These are phyloP conservation scores for Rosa hybrid DNA, from an alignment of 331 rosid genomes.

Conservation along the genomic window DNA sequence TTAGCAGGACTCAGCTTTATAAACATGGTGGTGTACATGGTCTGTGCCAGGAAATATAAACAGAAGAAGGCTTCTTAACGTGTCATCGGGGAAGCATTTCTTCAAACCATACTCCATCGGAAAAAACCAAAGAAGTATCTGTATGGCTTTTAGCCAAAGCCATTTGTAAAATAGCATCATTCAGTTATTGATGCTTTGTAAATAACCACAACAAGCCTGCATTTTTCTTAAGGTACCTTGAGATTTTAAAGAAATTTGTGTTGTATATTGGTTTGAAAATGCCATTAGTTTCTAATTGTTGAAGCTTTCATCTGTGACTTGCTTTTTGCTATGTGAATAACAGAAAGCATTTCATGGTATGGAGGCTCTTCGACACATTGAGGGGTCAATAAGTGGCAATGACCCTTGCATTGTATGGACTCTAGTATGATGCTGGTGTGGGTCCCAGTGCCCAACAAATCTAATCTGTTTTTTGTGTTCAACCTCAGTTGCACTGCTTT, in stretches of 20 bases:
- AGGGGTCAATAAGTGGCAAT: not conserved
- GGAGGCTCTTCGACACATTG: not conserved
- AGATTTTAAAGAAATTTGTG: not conserved
- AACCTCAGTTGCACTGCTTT: not conserved
- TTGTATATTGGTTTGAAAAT: not conserved
- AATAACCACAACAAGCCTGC: not conserved
- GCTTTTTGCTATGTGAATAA: not conserved
- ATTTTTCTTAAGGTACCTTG: not conserved
- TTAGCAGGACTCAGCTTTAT: constrained; percentile 77
- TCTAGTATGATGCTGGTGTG: not conserved
- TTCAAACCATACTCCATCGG: not conserved
- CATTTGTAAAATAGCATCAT: constrained; percentile 6
- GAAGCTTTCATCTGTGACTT: not conserved
- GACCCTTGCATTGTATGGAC: not conserved
- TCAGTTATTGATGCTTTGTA: constrained; percentile 9
- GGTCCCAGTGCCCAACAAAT: not conserved
- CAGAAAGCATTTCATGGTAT: not conserved
- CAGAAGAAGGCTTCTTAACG: constrained; percentile 52
- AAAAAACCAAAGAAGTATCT: not conserved
- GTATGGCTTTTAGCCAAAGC: not conserved
- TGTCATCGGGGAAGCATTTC: not conserved
- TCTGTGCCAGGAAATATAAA: constrained; percentile 55
- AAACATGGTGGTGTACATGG: constrained; percentile 61
- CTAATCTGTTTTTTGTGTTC: no score
- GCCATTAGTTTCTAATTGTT: not conserved